Evolutionary conservation across 331 rosid species (phyloP).

Genomic region (Pyrus hybrid): DNA sequence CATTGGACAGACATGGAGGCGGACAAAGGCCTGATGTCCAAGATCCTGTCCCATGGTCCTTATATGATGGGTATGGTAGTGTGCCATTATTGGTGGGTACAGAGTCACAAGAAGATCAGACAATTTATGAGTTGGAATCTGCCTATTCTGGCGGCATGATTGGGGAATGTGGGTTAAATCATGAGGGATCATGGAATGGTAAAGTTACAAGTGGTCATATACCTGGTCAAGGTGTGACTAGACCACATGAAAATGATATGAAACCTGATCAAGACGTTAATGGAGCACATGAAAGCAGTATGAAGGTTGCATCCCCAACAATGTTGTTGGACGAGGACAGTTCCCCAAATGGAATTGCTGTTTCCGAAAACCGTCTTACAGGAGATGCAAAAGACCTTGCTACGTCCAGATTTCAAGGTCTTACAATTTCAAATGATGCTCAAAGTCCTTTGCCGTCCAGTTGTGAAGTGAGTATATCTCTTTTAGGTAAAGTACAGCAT

Average conservation of each 20-base stretch:
- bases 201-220: slow-evolving; percentile 5
- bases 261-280: slow-evolving; percentile 2
- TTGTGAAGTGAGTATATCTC: slow-evolving; percentile 11
- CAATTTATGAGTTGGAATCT: slow-evolving; percentile 7
- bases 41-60: slow-evolving; percentile 34
- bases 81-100: background rate
- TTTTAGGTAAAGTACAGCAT: slow-evolving; percentile 8
- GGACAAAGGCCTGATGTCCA: slow-evolving; percentile 75
- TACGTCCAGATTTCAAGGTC: slow-evolving; percentile 19
- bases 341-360: slow-evolving; percentile 9
- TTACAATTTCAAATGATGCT: slow-evolving; percentile 20
- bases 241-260: slow-evolving; percentile 2
- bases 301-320: background rate
- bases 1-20: slow-evolving; percentile 77
- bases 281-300: slow-evolving; percentile 2
- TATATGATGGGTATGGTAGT: slow-evolving; percentile 10
- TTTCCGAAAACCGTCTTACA: slow-evolving; percentile 20
- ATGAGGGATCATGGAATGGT: slow-evolving; percentile 9
- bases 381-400: slow-evolving; percentile 38
- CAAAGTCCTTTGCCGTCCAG: slow-evolving; percentile 10
- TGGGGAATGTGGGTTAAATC: slow-evolving; percentile 12
- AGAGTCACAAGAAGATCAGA: slow-evolving; percentile 23
- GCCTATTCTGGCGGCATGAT: background rate
- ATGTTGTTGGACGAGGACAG: slow-evolving; percentile 5
- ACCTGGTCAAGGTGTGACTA: slow-evolving; percentile 4